Evolutionary conservation across 148 eudicot species (phyloP).

Genomic region (Pouteria glomerata): DNA sequence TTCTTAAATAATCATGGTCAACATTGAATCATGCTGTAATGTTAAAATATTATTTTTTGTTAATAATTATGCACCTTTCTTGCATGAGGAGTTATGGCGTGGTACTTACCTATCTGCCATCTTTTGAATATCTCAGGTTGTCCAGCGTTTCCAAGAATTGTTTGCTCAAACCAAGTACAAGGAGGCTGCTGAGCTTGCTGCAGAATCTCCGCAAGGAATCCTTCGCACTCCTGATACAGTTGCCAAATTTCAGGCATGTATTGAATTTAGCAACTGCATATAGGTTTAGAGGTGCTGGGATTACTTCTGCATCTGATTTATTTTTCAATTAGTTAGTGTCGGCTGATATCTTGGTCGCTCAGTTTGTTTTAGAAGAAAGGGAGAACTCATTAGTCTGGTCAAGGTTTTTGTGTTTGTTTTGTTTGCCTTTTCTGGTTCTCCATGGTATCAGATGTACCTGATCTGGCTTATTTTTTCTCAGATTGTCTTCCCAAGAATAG

Average conservation of each 20-base stretch:
- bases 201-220: conserved; percentile 97
- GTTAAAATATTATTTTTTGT: not conserved
- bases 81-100: not conserved
- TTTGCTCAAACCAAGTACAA: conserved; percentile 98
- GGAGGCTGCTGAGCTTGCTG: conserved; percentile 99
- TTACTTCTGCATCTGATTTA: not conserved
- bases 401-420: not conserved
- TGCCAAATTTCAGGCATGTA: conserved; percentile 88
- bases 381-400: not conserved
- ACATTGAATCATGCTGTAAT: not conserved
- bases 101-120: not conserved
- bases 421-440: not conserved
- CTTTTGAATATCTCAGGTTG: conserved; percentile 55
- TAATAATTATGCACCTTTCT: not conserved
- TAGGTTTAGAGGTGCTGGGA: not conserved
- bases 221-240: conserved; percentile 98
- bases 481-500: not conserved
- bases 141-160: conserved; percentile 95
- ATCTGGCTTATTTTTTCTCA: not conserved
- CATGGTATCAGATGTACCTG: not conserved
- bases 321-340: not conserved
- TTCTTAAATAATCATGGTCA: not conserved
- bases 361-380: conserved; percentile 1
- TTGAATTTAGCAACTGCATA: not conserved
- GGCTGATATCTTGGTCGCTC: not conserved